phyloP scores from a whole-genome alignment of 257 asterid species.

The Solanum raphanifolium region DNA sequence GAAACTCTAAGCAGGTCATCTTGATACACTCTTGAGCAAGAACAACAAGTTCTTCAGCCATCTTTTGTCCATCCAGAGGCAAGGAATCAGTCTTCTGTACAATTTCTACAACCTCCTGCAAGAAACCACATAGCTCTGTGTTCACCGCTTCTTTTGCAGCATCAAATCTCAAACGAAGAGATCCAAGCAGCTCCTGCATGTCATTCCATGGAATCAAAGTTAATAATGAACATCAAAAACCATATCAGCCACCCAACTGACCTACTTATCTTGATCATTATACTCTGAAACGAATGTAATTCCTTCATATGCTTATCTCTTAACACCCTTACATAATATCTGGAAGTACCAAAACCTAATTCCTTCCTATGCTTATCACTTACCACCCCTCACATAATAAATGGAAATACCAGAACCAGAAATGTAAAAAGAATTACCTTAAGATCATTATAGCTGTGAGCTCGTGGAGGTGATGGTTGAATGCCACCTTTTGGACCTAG shows the following conservation, averaged over 20 bases:
- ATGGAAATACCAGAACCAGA: neutral
- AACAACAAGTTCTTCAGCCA: conserved; percentile 57
- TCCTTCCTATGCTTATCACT: neutral
- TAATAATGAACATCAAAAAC: neutral
- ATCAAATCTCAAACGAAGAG: conserved; percentile 77
- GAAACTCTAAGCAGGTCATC: conserved; percentile 64
- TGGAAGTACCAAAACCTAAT: neutral
- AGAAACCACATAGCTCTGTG: conserved; percentile 63
- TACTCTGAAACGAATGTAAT: neutral
- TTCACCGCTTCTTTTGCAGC: conserved; percentile 80
- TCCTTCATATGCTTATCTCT: neutral
- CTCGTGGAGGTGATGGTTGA: conserved; percentile 51
- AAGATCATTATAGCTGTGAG: conserved; percentile 74
- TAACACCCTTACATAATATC: neutral
- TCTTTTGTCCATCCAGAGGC: conserved; percentile 37
- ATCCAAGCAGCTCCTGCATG: conserved; percentile 66
- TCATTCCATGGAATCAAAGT: conserved; percentile 6
- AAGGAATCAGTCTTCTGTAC: conserved; percentile 39
- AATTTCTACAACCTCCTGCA: conserved; percentile 52
- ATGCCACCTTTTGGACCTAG: conserved; percentile 78
- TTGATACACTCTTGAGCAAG: conserved; percentile 59
- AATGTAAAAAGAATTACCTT: conserved; percentile 43
- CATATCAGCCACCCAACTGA: neutral
- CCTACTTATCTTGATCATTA: neutral
- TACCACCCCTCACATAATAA: neutral